Evolutionary conservation across 164 flowering plant species (phyloP), one percentile per base, ranked within the genome.

Genomic region (Chloranthus sessilifolius): DNA sequence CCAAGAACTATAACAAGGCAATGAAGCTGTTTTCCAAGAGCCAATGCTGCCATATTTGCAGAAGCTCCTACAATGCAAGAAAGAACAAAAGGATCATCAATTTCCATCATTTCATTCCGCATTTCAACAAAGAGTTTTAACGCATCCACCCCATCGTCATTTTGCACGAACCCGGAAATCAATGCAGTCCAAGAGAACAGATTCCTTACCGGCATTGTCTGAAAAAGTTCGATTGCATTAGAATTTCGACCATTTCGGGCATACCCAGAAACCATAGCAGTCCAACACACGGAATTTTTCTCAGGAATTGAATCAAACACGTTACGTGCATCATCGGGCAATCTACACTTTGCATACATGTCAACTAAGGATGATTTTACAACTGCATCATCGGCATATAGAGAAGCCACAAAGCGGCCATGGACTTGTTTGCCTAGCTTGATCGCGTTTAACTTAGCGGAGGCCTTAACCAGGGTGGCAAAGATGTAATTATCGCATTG

Each of bases 301-400:
- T 9, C 9, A 10, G 8, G 41, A 56, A 84, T 77, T 1, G 80
- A 67, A 37, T 75, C 75, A 44, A 84, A 89, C 42, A 82, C 76
- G 3, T 26, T 25, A 11, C 76, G 61, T 8, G 86, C 94, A 48
- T 58, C 34, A 21, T 75, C 72, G 0, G 74, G 74, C 12, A 66
- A 54, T n/a, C 78, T 79, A 60, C 88, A 83, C 67, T 82, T 89
- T 0, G 81, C 75, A 62, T 84, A 89, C 88, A 89, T 77, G 62
- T 89, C 90, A 52, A 89, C 82, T 48, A 89, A 64, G 1, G 92
- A 72, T 0, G 94, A 86, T 54, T 82, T 86, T 5, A 72, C 75
- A 36, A 90, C 87, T 60, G 79, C 82, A 44, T 90, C 94, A 22
- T 62, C 67, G 7, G 42, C 31, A 61, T 60, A 82, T 1, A 52